Evolutionary conservation across 176 grass and related monocot genomes (phyloP).

Genomic region (Paspalum notatum): DNA sequence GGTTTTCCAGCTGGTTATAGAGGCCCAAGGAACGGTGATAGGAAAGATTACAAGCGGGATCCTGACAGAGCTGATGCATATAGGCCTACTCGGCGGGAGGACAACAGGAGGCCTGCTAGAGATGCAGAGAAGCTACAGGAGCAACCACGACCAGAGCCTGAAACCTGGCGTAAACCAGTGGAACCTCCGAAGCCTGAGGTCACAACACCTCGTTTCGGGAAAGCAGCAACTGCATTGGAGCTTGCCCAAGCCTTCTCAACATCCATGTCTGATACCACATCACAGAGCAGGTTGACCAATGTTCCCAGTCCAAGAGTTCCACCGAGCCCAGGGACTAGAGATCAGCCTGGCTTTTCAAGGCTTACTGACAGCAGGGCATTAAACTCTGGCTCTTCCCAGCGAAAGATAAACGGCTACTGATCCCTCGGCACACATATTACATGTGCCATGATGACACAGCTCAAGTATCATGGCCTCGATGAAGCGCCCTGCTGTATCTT

Average conservation of each 20-base stretch:
- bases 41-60: slow-evolving; percentile 57
- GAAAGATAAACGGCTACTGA: slow-evolving; percentile 96
- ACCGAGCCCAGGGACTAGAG: slow-evolving; percentile 46
- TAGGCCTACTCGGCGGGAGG: slow-evolving; percentile 56
- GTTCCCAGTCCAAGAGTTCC: slow-evolving; percentile 51
- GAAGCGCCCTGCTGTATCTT: slow-evolving; percentile 38
- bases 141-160: slow-evolving; percentile 64
- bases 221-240: slow-evolving; percentile 76
- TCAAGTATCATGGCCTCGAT: slow-evolving; percentile 40
- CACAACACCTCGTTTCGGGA: slow-evolving; percentile 60
- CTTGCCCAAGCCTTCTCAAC: slow-evolving; percentile 96
- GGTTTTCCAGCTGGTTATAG: slow-evolving; percentile 57
- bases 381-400: slow-evolving; percentile 53
- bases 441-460: slow-evolving; percentile 31
- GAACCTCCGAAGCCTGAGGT: slow-evolving; percentile 63
- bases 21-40: slow-evolving; percentile 64
- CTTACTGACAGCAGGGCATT: slow-evolving; percentile 52
- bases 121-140: slow-evolving; percentile 65
- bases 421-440: slow-evolving; percentile 25
- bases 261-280: slow-evolving; percentile 56
- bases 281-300: slow-evolving; percentile 48
- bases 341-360: slow-evolving; percentile 65
- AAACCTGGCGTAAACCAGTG: slow-evolving; percentile 91
- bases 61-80: slow-evolving; percentile 55
- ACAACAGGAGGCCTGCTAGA: slow-evolving; percentile 52